Evolutionary conservation across 441 rosid species (phyloP).

Genomic region (Pelargonium cotyledonis): DNA sequence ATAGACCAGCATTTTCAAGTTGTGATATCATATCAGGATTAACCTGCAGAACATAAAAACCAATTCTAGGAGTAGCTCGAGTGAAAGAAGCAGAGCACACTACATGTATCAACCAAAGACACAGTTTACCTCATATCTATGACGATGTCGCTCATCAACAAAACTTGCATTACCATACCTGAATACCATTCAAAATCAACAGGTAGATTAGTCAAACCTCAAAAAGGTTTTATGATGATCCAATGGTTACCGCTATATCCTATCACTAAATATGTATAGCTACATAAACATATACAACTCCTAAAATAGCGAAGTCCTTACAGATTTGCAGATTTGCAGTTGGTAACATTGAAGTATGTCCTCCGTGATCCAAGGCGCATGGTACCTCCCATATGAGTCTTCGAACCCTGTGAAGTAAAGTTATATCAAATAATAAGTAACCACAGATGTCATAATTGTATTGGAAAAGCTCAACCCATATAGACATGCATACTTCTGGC

Average conservation of each 20-base stretch:
- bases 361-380: conserved; percentile 68
- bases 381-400: conserved; percentile 64
- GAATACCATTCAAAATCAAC: background rate
- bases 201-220: too few relatives aligned
- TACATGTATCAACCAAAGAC: background rate
- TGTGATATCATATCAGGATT: conserved; percentile 54
- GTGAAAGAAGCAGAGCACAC: conserved; percentile 35
- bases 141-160: conserved; percentile 62
- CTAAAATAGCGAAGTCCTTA: conserved; percentile 24
- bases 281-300: background rate
- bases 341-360: conserved; percentile 40
- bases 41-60: conserved; percentile 34
- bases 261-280: background rate
- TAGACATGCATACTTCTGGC: conserved; percentile 62
- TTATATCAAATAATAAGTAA: background rate
- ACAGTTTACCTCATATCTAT: conserved; percentile 53
- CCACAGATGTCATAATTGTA: background rate
- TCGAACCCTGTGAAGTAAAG: conserved; percentile 44
- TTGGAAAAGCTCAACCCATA: background rate
- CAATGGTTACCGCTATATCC: background rate
- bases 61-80: conserved; percentile 46
- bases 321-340: conserved; percentile 55
- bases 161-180: conserved; percentile 48
- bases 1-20: conserved; percentile 48
- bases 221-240: conserved; percentile 9